These are phyloP conservation scores for Alloascoidea africana DNA, from an alignment of 805 yeast genomes.

Conservation along the genomic window DNA sequence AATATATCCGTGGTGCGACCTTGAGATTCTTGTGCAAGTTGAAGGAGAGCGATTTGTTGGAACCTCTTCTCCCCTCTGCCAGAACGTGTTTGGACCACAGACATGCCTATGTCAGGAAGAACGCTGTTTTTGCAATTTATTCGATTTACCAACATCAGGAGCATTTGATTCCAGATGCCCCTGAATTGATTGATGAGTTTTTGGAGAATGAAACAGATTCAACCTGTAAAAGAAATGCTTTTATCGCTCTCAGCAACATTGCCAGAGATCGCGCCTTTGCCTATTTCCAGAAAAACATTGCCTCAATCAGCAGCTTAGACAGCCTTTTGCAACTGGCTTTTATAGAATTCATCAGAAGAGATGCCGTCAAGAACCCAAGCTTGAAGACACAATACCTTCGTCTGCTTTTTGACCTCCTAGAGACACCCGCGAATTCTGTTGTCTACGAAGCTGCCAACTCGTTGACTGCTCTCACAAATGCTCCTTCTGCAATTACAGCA, in stretches of 20 bases:
- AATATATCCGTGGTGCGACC: conserved; percentile 90
- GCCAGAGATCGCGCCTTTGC: conserved; percentile 75
- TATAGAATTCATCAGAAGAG: conserved; percentile 82
- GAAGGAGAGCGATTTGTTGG: conserved; percentile 85
- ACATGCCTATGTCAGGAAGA: conserved; percentile 95
- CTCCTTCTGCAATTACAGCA: conserved; percentile 51
- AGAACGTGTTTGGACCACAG: conserved; percentile 88
- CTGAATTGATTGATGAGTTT: conserved; percentile 61
- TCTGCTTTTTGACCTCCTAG: conserved; percentile 59
- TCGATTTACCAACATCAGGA: conserved; percentile 74
- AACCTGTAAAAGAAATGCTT: conserved; percentile 91
- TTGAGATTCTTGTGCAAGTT: conserved; percentile 82
- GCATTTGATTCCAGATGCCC: conserved; percentile 91
- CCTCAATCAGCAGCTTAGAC: conserved; percentile 49
- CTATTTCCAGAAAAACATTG: conserved; percentile 59
- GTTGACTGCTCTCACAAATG: conserved; percentile 37
- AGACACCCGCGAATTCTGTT: conserved; percentile 54
- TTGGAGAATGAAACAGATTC: conserved; percentile 78
- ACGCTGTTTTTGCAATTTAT: conserved; percentile 84
- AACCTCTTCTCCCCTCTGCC: conserved; percentile 88
- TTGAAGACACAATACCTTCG: conserved; percentile 59
- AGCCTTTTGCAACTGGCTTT: conserved; percentile 79
- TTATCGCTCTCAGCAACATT: conserved; percentile 69
- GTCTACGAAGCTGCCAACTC: conserved; percentile 87
- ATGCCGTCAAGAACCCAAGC: conserved; percentile 47